Base-by-base conservation (phyloP, 2,329 filamentous ascomycete genomes). In the Aspergillus tanneri region DNA sequence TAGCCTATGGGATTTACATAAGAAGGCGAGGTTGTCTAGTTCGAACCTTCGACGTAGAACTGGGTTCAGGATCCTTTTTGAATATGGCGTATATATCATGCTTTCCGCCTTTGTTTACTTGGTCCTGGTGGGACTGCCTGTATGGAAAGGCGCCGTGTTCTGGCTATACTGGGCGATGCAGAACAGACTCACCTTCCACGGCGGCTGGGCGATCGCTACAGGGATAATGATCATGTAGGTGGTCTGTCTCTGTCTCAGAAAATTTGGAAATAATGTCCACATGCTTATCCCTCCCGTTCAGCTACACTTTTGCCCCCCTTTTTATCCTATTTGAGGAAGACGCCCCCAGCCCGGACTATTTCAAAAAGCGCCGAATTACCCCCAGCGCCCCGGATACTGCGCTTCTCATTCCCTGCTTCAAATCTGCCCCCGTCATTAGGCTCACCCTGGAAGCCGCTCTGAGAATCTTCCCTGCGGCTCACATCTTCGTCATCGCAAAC, bases 401-500 rank as follows among this genome's bases (percentile, higher is more conserved):
- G 0, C 61, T 76, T 2, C 55, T 77, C 11, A 77, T 77, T n/a
- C 74, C 75, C 10, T 77, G 74, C 54, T 77, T 76, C 58, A 75
- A 74, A 54, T 72, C 74, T 2, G 74, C 67, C 4, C 54, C 59
- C 1, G 65, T 76, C 30, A 71, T 77, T 21, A 67, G 62, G 2
- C 62, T 63, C 1, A 76, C 75, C 1, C 53, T 77, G 6, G 64
- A 71, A 47, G 73, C 74, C 1, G 74, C 75, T 0, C 54, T 77
- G 24, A 71, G 74, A 46, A 66, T 77, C 40, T 78, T 77, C 49
- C 74, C 73, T 0, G 58, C 71, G 1, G 62, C 66, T 9, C 69
- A 76, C 43, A 75, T 77, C 38, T 78, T 71, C 52, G 73, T 68
- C 24, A 69, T 78, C 14, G 76, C 74, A 2, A 78, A 78, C 46